Conservation (phyloP, 306 rosid species). For the Begonia loranthoides region DNA sequence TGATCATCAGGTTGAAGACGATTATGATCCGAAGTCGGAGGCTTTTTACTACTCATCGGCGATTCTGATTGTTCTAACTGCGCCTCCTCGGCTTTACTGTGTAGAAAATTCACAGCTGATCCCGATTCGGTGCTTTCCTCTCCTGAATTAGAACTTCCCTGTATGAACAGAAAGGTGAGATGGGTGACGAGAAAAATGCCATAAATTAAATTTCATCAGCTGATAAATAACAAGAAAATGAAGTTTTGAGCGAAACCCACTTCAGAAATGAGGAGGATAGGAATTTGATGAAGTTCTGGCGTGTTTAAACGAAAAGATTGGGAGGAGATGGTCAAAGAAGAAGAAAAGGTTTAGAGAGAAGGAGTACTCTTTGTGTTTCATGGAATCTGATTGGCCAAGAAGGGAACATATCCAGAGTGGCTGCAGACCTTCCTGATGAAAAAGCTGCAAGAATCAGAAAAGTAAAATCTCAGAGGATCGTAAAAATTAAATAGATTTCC, state of each 20-base stretch:
- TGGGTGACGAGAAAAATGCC: neutral
- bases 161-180: constrained; percentile 1
- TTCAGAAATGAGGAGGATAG: neutral
- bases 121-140: constrained; percentile 89
- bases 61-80: constrained; percentile 55
- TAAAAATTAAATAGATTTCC: neutral
- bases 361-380: constrained; percentile 44
- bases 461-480: constrained; percentile 17
- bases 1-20: constrained; percentile 49
- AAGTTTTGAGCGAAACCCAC: neutral
- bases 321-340: neutral
- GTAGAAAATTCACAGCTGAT: constrained; percentile 46
- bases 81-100: constrained; percentile 35
- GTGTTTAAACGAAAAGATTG: neutral
- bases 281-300: neutral
- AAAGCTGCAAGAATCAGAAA: constrained; percentile 69
- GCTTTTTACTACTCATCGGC: constrained; percentile 41
- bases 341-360: neutral
- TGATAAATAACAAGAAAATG: no score
- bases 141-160: constrained; percentile 78
- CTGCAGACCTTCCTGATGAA: constrained; percentile 75
- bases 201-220: neutral
- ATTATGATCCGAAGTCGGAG: constrained; percentile 27
- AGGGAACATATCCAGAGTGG: constrained; percentile 99
- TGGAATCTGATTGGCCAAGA: constrained; percentile 97